phyloP scores from a whole-genome alignment of 2,329 filamentous ascomycete species.

The Epichloe coenophiala region DNA sequence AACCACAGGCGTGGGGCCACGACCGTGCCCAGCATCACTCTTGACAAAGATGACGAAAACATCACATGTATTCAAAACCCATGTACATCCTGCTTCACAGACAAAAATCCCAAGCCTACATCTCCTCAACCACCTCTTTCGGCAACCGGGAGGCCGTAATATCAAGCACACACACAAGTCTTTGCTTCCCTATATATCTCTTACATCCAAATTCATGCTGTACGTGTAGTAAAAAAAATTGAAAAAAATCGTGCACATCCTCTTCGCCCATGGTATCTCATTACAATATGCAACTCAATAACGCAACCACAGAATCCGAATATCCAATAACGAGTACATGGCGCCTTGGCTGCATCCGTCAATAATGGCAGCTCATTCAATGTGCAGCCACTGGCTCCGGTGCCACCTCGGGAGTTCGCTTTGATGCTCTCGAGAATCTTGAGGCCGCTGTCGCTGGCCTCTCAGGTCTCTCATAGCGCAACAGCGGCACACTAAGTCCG shows the following conservation, averaged over 20 bases:
- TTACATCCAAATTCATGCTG: background rate
- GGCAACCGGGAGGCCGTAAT: too few species aligned
- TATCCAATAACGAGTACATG: background rate
- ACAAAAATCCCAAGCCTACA: too few species aligned
- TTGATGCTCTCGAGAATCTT: slow-evolving; percentile 4
- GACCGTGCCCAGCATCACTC: too few species aligned
- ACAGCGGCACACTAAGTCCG: slow-evolving; percentile 68
- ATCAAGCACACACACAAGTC: too few species aligned
- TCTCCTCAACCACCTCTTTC: too few species aligned
- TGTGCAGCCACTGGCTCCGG: background rate
- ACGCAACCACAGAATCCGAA: background rate
- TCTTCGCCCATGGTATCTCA: background rate
- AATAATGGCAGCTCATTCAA: background rate
- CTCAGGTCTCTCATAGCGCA: slow-evolving; percentile 29
- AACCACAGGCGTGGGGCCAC: too few species aligned
- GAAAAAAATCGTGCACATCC: background rate
- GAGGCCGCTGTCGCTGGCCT: background rate
- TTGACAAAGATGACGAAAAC: too few species aligned
- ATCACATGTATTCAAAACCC: too few species aligned
- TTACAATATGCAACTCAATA: background rate
- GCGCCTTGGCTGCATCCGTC: background rate
- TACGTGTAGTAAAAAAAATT: background rate
- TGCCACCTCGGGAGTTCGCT: background rate
- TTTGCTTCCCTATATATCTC: background rate
- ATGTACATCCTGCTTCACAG: too few species aligned